Conservation (phyloP, 805 yeast species). For the Yarrowia sp. region DNA sequence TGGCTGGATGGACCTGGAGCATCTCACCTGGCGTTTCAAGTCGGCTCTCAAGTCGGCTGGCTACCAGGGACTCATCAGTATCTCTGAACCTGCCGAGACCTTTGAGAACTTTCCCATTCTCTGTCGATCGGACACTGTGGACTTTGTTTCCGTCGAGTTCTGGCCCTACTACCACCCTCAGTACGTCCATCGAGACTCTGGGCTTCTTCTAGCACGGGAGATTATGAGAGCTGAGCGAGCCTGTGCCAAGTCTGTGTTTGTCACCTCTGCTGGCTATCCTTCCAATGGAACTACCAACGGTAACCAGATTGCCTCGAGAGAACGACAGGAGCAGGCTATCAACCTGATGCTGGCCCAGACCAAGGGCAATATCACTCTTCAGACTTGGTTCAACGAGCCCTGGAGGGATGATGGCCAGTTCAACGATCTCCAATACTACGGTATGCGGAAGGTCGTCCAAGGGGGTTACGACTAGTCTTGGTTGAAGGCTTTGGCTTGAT, state of each 20-base stretch:
- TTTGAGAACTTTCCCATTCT: conserved; percentile 13
- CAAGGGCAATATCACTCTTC: conserved; percentile 10
- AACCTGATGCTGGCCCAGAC: conserved; percentile 7
- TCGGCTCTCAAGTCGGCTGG: conserved; percentile 7
- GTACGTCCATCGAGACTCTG: conserved; percentile 8
- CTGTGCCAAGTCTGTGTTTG: conserved; percentile 7
- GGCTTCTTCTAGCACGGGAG: background rate
- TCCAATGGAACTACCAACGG: conserved; percentile 2
- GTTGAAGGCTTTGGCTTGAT: too few species aligned
- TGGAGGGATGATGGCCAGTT: conserved; percentile 20
- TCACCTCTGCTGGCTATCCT: conserved; percentile 7
- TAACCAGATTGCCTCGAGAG: conserved; percentile 14
- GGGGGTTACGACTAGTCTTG: background rate
- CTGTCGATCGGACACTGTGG: conserved; percentile 8
- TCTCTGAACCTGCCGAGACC: conserved; percentile 20
- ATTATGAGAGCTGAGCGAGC: background rate
- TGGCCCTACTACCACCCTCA: conserved; percentile 26
- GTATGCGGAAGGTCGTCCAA: conserved; percentile 6
- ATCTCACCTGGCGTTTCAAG: conserved; percentile 13
- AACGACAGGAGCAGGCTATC: conserved; percentile 17
- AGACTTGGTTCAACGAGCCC: conserved; percentile 26
- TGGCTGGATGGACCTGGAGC: conserved; percentile 17
- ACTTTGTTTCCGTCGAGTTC: conserved; percentile 15
- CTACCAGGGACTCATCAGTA: background rate
- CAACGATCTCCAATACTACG: conserved; percentile 28